Evolutionary conservation across 768 basidiomycete genomes (phyloP), one percentile per base, ranked within the genome.

Genomic region (Xerocomus spinulosus): DNA sequence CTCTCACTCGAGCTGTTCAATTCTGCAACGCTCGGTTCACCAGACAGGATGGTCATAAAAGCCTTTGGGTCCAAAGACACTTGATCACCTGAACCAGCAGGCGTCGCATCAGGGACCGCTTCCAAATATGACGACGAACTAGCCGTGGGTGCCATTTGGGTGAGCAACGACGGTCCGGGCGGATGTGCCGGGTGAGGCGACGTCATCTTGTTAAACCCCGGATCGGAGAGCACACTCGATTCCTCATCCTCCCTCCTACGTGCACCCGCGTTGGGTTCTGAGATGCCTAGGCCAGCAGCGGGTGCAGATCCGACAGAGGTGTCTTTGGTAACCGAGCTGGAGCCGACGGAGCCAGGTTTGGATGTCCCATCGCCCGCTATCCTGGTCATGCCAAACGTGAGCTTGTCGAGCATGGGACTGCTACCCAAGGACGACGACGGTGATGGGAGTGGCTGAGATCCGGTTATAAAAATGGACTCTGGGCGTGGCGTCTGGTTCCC

Each of bases 401-500:
- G 90, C 56, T 85, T 87, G 74, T 96, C 94, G 40, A 94, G 70
- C 67, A 77, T 80, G 12, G 90, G 87, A 43, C 81, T 81, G 18
- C 78, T 73, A 37, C 74, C 79, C 59, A 80, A 85, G 4, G 85
- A 84, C 25, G 84, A 86, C 14, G 81, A 83, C 0, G 88, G 88
- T 3, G 87, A 90, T 0, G 95, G 95, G 5, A 99, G 76, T 0
- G 95, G 95, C 61, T 93, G 95, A 0, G 88, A 92, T 24, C 88
- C 91, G 5, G 92, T 95, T 67, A 97, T 95, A 73, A 87, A 82
- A 41, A 85, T 73, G 8, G 74, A 76, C 58, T 96, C 92, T 13
- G 78, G 75, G 13, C 93, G 78, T 1, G 95, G 95, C 0, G 95
- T 98, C 68, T 97, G 95, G 65, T 96, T 95, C 1, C 95, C 95